Conservation (phyloP, 2,329 filamentous ascomycete species). For the Trichoderma sp. region DNA sequence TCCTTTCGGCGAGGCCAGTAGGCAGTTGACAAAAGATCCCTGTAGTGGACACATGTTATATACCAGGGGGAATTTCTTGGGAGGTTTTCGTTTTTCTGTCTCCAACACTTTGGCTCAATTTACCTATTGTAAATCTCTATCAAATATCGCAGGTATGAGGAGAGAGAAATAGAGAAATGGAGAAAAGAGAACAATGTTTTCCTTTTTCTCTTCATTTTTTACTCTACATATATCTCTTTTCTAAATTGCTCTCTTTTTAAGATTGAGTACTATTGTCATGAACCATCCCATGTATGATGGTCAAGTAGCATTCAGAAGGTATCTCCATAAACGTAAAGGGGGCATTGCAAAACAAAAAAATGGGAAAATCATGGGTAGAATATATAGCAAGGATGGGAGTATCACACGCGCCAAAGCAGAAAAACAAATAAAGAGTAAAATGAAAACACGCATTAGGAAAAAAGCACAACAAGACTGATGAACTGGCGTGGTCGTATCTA, state of each 20-base stretch:
- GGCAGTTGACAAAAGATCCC: neutral
- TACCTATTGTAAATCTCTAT: neutral
- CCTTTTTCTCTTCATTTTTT: neutral
- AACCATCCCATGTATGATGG: neutral
- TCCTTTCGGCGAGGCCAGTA: neutral
- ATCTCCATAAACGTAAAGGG: neutral
- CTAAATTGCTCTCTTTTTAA: neutral
- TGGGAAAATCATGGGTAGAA: neutral
- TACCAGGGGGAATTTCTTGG: neutral
- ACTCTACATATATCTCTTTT: neutral
- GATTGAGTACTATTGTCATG: neutral
- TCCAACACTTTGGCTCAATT: neutral
- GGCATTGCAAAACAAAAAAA: neutral
- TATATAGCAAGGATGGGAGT: neutral
- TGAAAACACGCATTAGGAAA: neutral
- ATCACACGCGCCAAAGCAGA: neutral
- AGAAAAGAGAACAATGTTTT: neutral
- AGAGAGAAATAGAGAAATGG: neutral
- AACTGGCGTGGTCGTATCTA: neutral
- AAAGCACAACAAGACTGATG: neutral
- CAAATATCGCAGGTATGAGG: neutral
- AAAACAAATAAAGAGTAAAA: neutral
- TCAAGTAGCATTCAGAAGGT: slow-evolving; percentile 1
- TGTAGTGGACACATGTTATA: neutral
- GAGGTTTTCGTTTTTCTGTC: neutral